phyloP scores from a whole-genome alignment of 768 basidiomycete genomes.

The Suillus hirtellus region DNA sequence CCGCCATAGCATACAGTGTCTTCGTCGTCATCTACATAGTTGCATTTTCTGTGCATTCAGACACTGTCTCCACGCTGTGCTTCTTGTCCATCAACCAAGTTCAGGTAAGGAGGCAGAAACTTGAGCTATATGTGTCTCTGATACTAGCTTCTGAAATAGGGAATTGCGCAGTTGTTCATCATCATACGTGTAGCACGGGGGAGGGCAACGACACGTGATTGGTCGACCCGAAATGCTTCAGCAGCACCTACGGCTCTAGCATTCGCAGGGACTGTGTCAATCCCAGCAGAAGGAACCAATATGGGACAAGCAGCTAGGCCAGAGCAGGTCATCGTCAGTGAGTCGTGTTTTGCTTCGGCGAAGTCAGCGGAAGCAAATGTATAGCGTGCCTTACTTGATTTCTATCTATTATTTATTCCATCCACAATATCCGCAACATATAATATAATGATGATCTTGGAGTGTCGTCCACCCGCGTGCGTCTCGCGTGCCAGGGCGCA shows the following conservation, averaged over 20 bases:
- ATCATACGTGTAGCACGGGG: conserved; percentile 2
- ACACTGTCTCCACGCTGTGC: neutral
- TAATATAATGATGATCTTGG: too few species aligned
- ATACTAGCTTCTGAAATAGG: neutral
- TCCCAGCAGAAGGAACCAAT: neutral
- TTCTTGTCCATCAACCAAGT: neutral
- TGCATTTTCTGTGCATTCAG: neutral
- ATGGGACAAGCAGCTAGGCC: neutral
- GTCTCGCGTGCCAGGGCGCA: too few species aligned
- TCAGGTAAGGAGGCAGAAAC: neutral
- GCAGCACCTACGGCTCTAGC: neutral
- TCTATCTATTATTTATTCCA: too few species aligned
- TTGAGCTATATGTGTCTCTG: neutral
- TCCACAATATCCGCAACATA: too few species aligned
- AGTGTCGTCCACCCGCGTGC: too few species aligned
- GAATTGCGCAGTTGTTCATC: neutral
- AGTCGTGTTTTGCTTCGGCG: neutral
- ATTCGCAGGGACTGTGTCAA: neutral
- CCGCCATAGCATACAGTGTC: neutral
- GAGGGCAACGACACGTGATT: neutral
- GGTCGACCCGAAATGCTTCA: neutral
- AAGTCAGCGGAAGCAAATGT: neutral
- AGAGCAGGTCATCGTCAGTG: neutral
- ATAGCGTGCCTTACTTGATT: too few species aligned
- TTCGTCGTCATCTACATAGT: neutral